Conservation (phyloP, 169 alveolate species). For the Babesia bigemina region DNA sequence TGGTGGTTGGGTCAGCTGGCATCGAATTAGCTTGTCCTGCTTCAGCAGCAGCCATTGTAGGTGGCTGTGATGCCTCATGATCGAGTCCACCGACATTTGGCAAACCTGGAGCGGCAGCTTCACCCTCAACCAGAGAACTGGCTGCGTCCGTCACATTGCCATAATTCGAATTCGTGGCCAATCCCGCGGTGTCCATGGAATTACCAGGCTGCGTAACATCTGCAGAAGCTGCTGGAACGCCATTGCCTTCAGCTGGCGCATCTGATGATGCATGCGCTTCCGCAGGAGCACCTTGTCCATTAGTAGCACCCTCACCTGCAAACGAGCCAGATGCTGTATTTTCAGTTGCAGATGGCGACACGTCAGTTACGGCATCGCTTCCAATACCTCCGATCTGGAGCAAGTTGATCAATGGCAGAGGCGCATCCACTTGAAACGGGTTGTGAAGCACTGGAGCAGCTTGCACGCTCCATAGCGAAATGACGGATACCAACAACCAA, state of each 20-base stretch:
- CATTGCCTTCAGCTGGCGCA: background rate
- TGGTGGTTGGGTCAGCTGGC: too few relatives aligned
- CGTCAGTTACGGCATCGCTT: background rate
- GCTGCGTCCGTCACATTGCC: background rate
- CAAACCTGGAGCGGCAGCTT: too few relatives aligned
- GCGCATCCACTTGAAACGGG: constrained; percentile 14
- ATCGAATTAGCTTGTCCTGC: too few relatives aligned
- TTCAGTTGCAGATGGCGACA: background rate
- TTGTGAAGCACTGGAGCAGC: constrained; percentile 3
- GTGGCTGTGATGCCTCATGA: too few relatives aligned
- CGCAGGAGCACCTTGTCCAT: background rate
- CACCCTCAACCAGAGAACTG: background rate
- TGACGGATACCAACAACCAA: background rate
- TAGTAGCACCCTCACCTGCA: background rate
- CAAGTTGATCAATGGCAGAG: constrained; percentile 11
- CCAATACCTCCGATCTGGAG: constrained; percentile 7
- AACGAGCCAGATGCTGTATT: background rate
- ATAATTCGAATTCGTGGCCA: background rate
- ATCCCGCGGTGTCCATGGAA: background rate
- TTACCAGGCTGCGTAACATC: background rate
- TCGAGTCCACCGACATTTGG: too few relatives aligned
- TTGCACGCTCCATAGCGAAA: constrained; percentile 4
- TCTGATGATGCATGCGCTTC: background rate
- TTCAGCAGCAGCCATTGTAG: too few relatives aligned
- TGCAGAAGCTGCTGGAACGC: background rate